Evolutionary conservation across 495 filamentous ascomycete genomes (phyloP), one percentile per base, ranked within the genome.

Genomic region (Penicillium atrosanguineum): DNA sequence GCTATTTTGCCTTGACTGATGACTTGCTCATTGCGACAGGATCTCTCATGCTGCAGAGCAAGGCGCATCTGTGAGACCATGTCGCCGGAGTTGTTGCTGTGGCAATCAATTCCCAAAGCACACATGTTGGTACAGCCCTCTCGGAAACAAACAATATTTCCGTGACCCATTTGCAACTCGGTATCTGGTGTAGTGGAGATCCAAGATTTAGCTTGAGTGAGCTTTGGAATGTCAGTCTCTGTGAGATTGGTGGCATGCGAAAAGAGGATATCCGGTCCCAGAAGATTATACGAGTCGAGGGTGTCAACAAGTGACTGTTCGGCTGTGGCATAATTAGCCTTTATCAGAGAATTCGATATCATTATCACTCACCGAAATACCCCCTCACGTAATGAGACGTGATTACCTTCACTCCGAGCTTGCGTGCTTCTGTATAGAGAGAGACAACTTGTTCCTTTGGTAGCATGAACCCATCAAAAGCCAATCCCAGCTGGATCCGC

Each of bases 91-190:
- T 69, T 69, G 48, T 68, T 73, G 44, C 59, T 70, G 55, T 82
- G 78, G 46, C 76, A 80, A 52, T 82, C 78, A 14, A 79, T 58
- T 9, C 80, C 80, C 12, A 83, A 57, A 7, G 71, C 73, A 40
- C 61, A 59, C 41, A 69, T 55, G 4, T 47, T 36, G 14, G 53
- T 50, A 7, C 67, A 60, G n/a, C 58, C 66, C 0, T 59, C 44
- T 11, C 44, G 56, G 39, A 69, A 70, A 31, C 63, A 67, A 23
- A 70, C 62, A 15, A 64, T 59, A n/a, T 66, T 38, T 4, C 71
- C 65, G 20, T 64, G 62, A 12, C 53, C 59, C 68, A 69, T 79
- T 49, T 78, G 72, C 16, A 76, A 44, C 46, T 80, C 77, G 6
- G 72, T 72, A 11, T 62, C 62, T 4, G 75, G 74, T 1, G 75